phyloP scores from a whole-genome alignment of 192 early-diverging fungal genomes.

The Thamnidium elegans region DNA sequence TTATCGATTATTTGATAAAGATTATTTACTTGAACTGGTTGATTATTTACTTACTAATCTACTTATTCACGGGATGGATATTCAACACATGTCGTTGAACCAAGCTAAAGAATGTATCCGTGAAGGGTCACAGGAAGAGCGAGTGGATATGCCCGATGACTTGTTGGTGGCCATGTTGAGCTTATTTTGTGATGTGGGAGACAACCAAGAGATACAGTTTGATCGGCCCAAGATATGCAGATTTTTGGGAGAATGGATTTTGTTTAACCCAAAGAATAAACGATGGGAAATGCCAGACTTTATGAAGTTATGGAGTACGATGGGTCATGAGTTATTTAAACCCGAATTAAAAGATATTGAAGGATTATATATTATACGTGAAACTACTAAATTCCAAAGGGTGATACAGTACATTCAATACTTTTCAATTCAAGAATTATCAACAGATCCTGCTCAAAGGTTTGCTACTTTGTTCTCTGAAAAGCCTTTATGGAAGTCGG shows the following conservation, averaged over 20 bases:
- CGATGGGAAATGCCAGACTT: constrained; percentile 43
- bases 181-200: background rate
- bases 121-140: background rate
- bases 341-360: constrained; percentile 22
- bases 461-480: constrained; percentile 44
- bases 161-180: constrained; percentile 2
- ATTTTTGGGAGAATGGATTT: constrained; percentile 26
- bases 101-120: constrained; percentile 12
- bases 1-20: constrained; percentile 26
- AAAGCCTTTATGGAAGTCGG: constrained; percentile 42
- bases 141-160: background rate
- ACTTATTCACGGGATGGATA: constrained; percentile 22
- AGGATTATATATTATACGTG: constrained; percentile 5
- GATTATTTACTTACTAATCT: constrained; percentile 26
- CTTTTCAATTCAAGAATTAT: constrained; percentile 38
- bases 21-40: constrained; percentile 23
- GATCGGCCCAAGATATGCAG: constrained; percentile 20
- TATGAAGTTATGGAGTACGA: constrained; percentile 37
- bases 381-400: constrained; percentile 17
- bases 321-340: constrained; percentile 33
- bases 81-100: background rate
- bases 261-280: constrained; percentile 30
- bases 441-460: constrained; percentile 39
- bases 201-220: constrained; percentile 6
- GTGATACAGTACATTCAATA: constrained; percentile 36